These are phyloP conservation scores for Tulasnella sp. DNA, from an alignment of 768 basidiomycete species.

Conservation along the genomic window DNA sequence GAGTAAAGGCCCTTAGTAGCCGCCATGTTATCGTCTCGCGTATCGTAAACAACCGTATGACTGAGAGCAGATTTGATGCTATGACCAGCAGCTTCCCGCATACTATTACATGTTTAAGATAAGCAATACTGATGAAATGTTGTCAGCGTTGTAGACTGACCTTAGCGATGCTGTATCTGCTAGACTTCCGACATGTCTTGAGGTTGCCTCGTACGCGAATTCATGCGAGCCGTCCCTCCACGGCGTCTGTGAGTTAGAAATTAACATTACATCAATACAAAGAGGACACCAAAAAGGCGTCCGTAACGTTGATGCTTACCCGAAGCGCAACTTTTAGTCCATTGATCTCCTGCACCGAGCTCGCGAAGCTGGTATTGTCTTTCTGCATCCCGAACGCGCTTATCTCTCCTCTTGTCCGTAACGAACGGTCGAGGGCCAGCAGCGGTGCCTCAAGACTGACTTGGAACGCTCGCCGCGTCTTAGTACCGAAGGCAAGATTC, in stretches of 20 bases:
- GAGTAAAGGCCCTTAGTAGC: conserved; percentile 52
- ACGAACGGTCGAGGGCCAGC: conserved; percentile 28
- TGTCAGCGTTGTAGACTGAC: conserved; percentile 34
- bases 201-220: conserved; percentile 69
- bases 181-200: conserved; percentile 63
- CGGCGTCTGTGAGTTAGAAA: conserved; percentile 1
- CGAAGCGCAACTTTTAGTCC: conserved; percentile 58
- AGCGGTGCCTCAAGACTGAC: conserved; percentile 55
- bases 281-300: too few relatives aligned
- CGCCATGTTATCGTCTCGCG: conserved; percentile 54
- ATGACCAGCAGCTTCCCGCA: conserved; percentile 73
- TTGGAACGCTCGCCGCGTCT: conserved; percentile 74
- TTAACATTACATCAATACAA: too few relatives aligned
- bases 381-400: conserved; percentile 62
- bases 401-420: conserved; percentile 60
- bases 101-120: conserved; percentile 36
- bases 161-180: conserved; percentile 69
- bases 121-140: conserved; percentile 1
- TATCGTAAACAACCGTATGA: conserved; percentile 66
- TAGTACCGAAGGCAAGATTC: conserved; percentile 72
- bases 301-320: conserved; percentile 55
- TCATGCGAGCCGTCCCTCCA: conserved; percentile 43
- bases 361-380: conserved; percentile 70
- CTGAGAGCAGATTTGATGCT: conserved; percentile 73
- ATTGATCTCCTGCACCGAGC: conserved; percentile 51